A percentile compares a stretch with the other conserved stretches of the same genome.
phyloP scores from a whole-genome alignment of 2,329 filamentous ascomycete genomes.

The Colletotrichum camelliae region DNA sequence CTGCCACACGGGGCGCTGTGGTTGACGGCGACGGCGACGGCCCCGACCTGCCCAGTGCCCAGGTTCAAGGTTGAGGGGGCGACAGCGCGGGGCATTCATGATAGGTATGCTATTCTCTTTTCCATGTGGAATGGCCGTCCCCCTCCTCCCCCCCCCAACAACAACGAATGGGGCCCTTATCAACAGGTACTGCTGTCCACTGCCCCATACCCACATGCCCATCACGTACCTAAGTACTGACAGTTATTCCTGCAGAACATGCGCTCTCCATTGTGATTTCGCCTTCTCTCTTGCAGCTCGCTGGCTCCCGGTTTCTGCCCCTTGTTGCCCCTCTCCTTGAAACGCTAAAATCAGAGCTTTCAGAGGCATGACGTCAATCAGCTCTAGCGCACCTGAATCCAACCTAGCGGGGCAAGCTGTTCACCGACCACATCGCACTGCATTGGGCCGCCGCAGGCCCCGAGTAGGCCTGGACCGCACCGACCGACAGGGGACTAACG shows the following conservation, averaged over 20 bases:
- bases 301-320: neutral
- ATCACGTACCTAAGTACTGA: neutral
- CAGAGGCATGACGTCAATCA: slow-evolving; percentile 22
- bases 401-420: slow-evolving; percentile 12
- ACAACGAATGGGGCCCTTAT: neutral
- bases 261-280: neutral
- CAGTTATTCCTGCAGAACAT: neutral
- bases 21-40: neutral
- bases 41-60: neutral
- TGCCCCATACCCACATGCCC: neutral
- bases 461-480: slow-evolving; percentile 10
- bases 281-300: neutral
- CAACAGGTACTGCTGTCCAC: neutral
- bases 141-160: neutral
- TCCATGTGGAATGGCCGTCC: slow-evolving; percentile 13
- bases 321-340: slow-evolving; percentile 22
- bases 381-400: slow-evolving; percentile 20
- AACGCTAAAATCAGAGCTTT: slow-evolving; percentile 24
- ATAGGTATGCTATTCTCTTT: slow-evolving; percentile 15
- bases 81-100: slow-evolving; percentile 16
- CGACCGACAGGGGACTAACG: slow-evolving; percentile 9
- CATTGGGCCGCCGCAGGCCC: slow-evolving; percentile 2
- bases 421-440: slow-evolving; percentile 12
- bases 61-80: slow-evolving; percentile 15
- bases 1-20: neutral